These are phyloP conservation scores for Phytophthora citricola DNA, from an alignment of 352 stramenopile species.

Conservation along the genomic window DNA sequence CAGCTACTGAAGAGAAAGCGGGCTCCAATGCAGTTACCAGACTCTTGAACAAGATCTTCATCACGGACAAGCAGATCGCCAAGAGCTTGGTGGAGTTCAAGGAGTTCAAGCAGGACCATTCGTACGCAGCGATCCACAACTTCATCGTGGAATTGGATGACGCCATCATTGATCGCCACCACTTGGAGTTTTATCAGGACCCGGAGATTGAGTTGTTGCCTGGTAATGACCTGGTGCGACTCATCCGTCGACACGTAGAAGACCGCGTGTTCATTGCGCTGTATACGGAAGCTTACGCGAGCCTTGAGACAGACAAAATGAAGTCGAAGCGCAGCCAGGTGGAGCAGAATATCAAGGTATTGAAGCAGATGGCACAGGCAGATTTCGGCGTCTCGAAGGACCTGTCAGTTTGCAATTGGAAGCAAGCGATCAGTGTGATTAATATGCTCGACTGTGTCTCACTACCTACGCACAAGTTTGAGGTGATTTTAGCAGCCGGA, in stretches of 20 bases:
- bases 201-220: constrained; percentile 67
- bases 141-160: constrained; percentile 76
- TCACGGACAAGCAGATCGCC: constrained; percentile 64
- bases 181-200: constrained; percentile 70
- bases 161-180: constrained; percentile 71
- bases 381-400: constrained; percentile 78
- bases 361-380: constrained; percentile 56
- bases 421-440: constrained; percentile 54
- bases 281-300: constrained; percentile 61
- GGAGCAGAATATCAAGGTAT: constrained; percentile 64
- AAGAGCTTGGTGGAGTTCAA: constrained; percentile 67
- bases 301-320: constrained; percentile 51
- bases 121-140: constrained; percentile 54
- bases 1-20: constrained; percentile 58
- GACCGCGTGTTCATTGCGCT: constrained; percentile 81
- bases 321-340: constrained; percentile 42
- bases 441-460: constrained; percentile 80
- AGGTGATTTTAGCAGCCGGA: constrained; percentile 68
- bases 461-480: constrained; percentile 84
- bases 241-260: constrained; percentile 80
- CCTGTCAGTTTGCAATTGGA: constrained; percentile 71
- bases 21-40: constrained; percentile 59
- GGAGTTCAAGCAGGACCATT: constrained; percentile 51
- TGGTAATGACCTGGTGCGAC: constrained; percentile 75
- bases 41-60: constrained; percentile 85